These are phyloP conservation scores for Sutorius eximius DNA, from an alignment of 1,284 basidiomycete species.

Conservation along the genomic window DNA sequence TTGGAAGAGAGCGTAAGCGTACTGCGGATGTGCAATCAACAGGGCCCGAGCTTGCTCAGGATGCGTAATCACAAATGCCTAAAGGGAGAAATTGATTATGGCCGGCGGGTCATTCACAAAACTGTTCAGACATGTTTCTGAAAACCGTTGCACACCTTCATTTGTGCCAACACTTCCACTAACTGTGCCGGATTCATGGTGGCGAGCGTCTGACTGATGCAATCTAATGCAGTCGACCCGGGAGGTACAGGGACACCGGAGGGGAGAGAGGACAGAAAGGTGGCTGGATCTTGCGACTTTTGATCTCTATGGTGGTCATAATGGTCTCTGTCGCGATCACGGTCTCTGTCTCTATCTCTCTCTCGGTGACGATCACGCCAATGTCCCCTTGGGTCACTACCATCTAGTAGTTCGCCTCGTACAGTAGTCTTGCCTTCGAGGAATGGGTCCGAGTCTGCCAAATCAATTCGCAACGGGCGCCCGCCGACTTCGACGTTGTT, in stretches of 20 bases:
- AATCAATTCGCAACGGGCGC: slow-evolving; percentile 81
- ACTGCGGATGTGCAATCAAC: slow-evolving; percentile 84
- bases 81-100: slow-evolving; percentile 13
- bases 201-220: slow-evolving; percentile 86
- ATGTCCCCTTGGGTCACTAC: slow-evolving; percentile 50
- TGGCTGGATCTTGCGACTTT: slow-evolving; percentile 42
- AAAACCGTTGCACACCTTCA: slow-evolving; percentile 73
- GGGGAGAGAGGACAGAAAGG: slow-evolving; percentile 70
- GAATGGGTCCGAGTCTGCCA: slow-evolving; percentile 63
- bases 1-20: slow-evolving; percentile 96
- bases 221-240: slow-evolving; percentile 79
- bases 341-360: slow-evolving; percentile 28
- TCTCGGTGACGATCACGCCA: slow-evolving; percentile 51
- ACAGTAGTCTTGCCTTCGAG: slow-evolving; percentile 65
- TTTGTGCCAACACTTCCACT: slow-evolving; percentile 94
- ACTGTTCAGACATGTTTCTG: slow-evolving; percentile 24
- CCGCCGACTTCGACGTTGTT: slow-evolving; percentile 83
- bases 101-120: slow-evolving; percentile 27
- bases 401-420: slow-evolving; percentile 43
- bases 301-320: slow-evolving; percentile 28
- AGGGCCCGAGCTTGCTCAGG: slow-evolving; percentile 88
- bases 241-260: slow-evolving; percentile 75
- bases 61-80: slow-evolving; percentile 88
- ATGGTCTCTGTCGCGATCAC: slow-evolving; percentile 31
- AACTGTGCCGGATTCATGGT: slow-evolving; percentile 82